Evolutionary conservation across 352 stramenopile species (phyloP), one percentile per base, ranked within the genome.

Genomic region (Pythium biforme): DNA sequence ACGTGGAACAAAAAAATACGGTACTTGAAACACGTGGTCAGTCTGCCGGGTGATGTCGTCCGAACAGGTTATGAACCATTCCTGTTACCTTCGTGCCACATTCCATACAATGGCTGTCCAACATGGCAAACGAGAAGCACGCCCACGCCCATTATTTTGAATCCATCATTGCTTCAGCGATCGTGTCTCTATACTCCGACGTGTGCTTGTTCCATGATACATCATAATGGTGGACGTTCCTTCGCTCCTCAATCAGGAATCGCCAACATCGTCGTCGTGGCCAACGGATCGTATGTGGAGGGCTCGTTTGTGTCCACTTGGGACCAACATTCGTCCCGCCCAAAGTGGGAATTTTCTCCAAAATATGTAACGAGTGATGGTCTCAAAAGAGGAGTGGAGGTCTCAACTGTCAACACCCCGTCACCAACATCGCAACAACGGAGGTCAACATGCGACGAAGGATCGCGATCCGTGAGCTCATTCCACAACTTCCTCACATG

Each of bases 271-370:
- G n/a, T n/a, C n/a, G n/a, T n/a, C n/a, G n/a, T n/a, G n/a, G n/a
- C n/a, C n/a, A n/a, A n/a, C n/a, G n/a, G n/a, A n/a, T n/a, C n/a
- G 7, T 41, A 17, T 33, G 33, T 40, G 11, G 11, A 12, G 29
- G 55, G 9, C 41, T 62, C 45, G 23, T 68, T 57, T 59, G 39
- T 55, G 55, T 23, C 37, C 39, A n/a, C 5, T 6, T 31, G 19
- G 10, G 63, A 70, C 63, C 63, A 70, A 65, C 63, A 70, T 59
- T 57, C 43, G 49, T 41, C 15, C 25, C 10, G n/a, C 15, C 11
- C 50, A 37, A 62, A 65, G 19, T 70, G 63, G 57, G 63, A 70
- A 70, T 65, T 70, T 70, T 70, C 63, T 65, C 49, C 63, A 65
- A 54, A 23, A 59, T 55, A 11, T 9, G 2, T n/a, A n/a, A 25